Base-by-base conservation (phyloP, 176 grass and related monocot species). In the Otatea glauca region DNA sequence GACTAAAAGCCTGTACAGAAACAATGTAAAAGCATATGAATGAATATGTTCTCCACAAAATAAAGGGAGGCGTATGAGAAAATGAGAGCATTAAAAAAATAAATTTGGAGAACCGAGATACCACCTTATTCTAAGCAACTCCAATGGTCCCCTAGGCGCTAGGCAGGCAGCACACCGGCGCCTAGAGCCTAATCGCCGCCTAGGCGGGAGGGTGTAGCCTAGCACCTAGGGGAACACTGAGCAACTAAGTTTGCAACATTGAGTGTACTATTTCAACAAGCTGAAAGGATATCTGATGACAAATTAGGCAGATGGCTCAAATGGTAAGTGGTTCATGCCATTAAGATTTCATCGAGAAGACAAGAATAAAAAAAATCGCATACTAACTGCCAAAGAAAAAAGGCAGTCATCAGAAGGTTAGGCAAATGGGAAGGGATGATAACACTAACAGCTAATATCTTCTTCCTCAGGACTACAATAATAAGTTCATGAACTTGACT, bases 1-100 rank as follows among this genome's bases (percentile, higher is more conserved):
- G 91, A 78, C 88, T 72, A 81, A 95, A 94, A 73, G 91, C 92
- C 92, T 97, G 84, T 24, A 78, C n/a, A 88, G 5, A 72, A 68
- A 69, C 42, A 65, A 44, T 71, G 43, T 8, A 38, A 68, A 23
- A 25, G 25, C 35, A 80, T 80, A 70, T 38, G 42, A 87, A 79
- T 38, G 38, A 66, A 44, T 81, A 85, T 83, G 37, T 29, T 78
- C 18, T 55, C 61, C 27, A 77, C 53, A 80, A 85, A 70, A 79
- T 74, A 85, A 70, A 43, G 7, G 23, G 58, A 72, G 20, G 37
- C 37, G 6, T 65, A 71, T 21, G 21, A 56, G 5, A 70, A 70
- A 65, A 23, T 37, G 37, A 72, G 12, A 18, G 27, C 9, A 56
- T 43, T 55, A 49, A 83, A 84, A 72, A 23, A 87, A 25, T 6